These are phyloP conservation scores for Tetrahymena malaccensis DNA, from an alignment of 73 alveolate species.

Conservation along the genomic window DNA sequence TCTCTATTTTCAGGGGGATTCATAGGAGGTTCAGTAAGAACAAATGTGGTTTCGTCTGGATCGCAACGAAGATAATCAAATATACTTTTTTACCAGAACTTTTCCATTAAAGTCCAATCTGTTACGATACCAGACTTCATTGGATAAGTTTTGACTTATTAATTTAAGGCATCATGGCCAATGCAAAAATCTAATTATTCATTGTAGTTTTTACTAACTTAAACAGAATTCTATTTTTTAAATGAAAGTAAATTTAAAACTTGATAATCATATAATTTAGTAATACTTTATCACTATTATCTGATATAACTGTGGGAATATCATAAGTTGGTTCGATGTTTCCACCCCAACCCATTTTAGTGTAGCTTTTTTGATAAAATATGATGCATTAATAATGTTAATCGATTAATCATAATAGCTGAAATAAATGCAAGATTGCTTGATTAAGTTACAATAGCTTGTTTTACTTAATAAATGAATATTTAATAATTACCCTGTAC, in stretches of 20 bases:
- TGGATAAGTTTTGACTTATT: conserved; percentile 60
- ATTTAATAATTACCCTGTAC: not conserved
- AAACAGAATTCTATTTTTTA: conserved; percentile 18
- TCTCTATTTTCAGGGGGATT: conserved; percentile 98
- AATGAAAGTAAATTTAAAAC: not conserved
- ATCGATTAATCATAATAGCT: too few relatives aligned
- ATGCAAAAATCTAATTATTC: conserved; percentile 88
- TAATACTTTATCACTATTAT: conserved; percentile 58
- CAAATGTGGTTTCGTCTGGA: conserved; percentile 86
- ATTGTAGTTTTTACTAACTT: conserved; percentile 33
- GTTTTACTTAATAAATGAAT: not conserved
- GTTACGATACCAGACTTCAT: conserved; percentile 81
- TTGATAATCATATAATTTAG: not conserved
- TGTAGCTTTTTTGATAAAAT: conserved; percentile 58
- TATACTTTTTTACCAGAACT: conserved; percentile 90
- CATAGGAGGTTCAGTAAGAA: conserved; percentile 99
- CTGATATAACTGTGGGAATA: conserved; percentile 93
- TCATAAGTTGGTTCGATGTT: conserved; percentile 88
- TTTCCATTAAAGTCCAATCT: conserved; percentile 97
- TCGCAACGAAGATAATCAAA: conserved; percentile 69
- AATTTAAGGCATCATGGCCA: conserved; percentile 89
- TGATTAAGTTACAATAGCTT: not conserved
- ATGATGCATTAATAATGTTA: not conserved
- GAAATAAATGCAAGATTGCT: not conserved
- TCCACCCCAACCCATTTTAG: conserved; percentile 98